Percentiles rank a stretch among this genome's conserved stretches.
phyloP scores from a whole-genome alignment of 2,329 filamentous ascomycete genomes.

The Alternaria metachromatica region DNA sequence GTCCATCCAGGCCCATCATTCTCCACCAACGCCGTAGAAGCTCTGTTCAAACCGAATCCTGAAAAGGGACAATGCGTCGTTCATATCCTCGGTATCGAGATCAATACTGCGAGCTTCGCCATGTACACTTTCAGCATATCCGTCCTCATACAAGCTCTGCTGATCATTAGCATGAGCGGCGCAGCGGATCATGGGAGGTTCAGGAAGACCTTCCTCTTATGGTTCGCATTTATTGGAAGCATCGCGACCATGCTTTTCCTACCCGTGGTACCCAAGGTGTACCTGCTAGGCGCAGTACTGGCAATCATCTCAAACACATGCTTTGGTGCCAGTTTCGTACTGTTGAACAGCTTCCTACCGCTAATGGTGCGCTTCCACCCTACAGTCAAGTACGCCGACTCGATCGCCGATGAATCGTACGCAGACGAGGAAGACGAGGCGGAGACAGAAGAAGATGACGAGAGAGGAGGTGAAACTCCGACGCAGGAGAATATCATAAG shows the following conservation, averaged over 20 bases:
- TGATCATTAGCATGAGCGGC: constrained; percentile 96
- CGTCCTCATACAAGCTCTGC: constrained; percentile 83
- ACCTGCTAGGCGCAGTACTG: constrained; percentile 80
- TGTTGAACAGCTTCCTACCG: constrained; percentile 93
- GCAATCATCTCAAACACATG: constrained; percentile 93
- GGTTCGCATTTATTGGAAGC: constrained; percentile 84
- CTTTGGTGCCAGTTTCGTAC: constrained; percentile 92
- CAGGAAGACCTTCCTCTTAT: constrained; percentile 84
- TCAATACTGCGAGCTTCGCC: constrained; percentile 96
- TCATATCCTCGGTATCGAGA: constrained; percentile 78
- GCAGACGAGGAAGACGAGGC: constrained; percentile 39
- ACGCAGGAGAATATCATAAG: constrained; percentile 26
- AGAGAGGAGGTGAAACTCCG: constrained; percentile 17
- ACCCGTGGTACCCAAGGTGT: constrained; percentile 74
- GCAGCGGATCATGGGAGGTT: constrained; percentile 90
- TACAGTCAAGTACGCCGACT: constrained; percentile 50
- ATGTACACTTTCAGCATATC: constrained; percentile 98
- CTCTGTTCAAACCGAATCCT: constrained; percentile 29
- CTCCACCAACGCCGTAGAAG: constrained; percentile 20
- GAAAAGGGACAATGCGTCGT: constrained; percentile 75
- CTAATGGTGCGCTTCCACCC: constrained; percentile 89
- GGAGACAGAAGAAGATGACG: constrained; percentile 20
- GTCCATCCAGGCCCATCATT: constrained; percentile 33
- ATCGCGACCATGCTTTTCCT: constrained; percentile 88
- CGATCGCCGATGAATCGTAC: constrained; percentile 25